phyloP scores from a whole-genome alignment of 1,139 yeast genomes.

The Sugiyamaella japonica region DNA sequence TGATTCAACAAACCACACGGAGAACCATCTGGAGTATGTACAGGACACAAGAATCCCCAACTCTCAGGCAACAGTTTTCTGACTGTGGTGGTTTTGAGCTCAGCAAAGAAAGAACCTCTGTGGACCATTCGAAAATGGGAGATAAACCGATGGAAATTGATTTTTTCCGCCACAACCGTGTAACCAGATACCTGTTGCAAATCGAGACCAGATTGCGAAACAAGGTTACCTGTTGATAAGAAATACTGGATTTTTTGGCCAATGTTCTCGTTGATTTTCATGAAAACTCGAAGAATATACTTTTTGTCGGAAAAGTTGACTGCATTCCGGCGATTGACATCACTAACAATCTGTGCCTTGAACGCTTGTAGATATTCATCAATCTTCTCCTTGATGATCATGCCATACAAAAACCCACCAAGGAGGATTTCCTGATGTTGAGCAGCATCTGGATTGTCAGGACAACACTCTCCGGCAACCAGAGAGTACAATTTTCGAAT shows the following conservation, averaged over 20 bases:
- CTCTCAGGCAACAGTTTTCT: slow-evolving; percentile 95
- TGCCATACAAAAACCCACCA: slow-evolving; percentile 96
- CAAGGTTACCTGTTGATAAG: slow-evolving; percentile 94
- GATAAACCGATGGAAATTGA: slow-evolving; percentile 93
- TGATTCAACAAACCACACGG: slow-evolving; percentile 99
- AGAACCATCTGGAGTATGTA: slow-evolving; percentile 99
- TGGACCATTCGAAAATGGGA: slow-evolving; percentile 99
- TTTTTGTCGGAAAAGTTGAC: slow-evolving; percentile 82
- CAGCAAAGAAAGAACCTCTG: slow-evolving; percentile 99
- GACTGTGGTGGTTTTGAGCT: slow-evolving; percentile 94
- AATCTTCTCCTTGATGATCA: slow-evolving; percentile 93
- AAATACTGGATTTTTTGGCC: slow-evolving; percentile 94
- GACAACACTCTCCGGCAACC: slow-evolving; percentile 95
- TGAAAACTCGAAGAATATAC: slow-evolving; percentile 76
- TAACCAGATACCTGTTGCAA: slow-evolving; percentile 98
- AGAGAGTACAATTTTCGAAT: slow-evolving; percentile 89
- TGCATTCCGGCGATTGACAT: slow-evolving; percentile 76
- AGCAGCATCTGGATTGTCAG: slow-evolving; percentile 98
- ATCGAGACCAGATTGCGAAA: slow-evolving; percentile 95
- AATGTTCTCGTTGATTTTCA: slow-evolving; percentile 84
- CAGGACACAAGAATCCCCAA: slow-evolving; percentile 99
- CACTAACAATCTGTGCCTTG: slow-evolving; percentile 72
- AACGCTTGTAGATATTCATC: slow-evolving; percentile 85
- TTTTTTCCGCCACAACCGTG: slow-evolving; percentile 98
- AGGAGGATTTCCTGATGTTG: slow-evolving; percentile 96